Conservation (phyloP, 1,284 basidiomycete genomes). For the Cerioporus squamosus region DNA sequence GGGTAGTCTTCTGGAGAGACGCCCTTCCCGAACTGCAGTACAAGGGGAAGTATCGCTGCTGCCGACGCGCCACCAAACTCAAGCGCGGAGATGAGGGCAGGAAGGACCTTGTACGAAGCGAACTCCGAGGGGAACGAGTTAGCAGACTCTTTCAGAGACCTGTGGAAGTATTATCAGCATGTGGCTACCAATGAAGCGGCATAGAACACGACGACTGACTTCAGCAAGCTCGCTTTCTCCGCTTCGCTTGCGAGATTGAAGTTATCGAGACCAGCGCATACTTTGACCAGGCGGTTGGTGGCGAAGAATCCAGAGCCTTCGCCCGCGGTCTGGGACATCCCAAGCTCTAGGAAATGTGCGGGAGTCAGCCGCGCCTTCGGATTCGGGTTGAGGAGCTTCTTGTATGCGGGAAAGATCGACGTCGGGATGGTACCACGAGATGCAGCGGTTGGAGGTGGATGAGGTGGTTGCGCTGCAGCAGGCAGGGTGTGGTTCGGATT, state of each 20-base stretch:
- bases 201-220: conserved; percentile 42
- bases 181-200: background rate
- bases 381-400: conserved; percentile 89
- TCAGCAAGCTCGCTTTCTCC: conserved; percentile 79
- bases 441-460: conserved; percentile 72
- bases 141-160: conserved; percentile 80
- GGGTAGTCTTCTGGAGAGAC: conserved; percentile 76
- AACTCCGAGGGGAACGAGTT: conserved; percentile 88
- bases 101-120: conserved; percentile 84
- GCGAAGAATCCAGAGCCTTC: conserved; percentile 81
- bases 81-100: conserved; percentile 83
- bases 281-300: conserved; percentile 83
- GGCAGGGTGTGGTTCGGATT: conserved; percentile 80
- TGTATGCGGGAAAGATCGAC: conserved; percentile 81
- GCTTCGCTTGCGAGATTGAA: conserved; percentile 85
- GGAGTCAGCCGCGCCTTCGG: conserved; percentile 79
- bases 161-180: conserved; percentile 30
- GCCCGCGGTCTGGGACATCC: conserved; percentile 67
- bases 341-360: conserved; percentile 79
- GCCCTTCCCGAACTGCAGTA: conserved; percentile 79
- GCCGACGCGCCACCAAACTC: conserved; percentile 83
- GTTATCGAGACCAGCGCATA: conserved; percentile 86
- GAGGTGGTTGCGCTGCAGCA: conserved; percentile 69
- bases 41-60: conserved; percentile 79
- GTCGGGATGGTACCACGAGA: conserved; percentile 82